Evolutionary conservation across 1,284 basidiomycete species (phyloP), one percentile per base, ranked within the genome.

Genomic region (Trichosporon sp.): DNA sequence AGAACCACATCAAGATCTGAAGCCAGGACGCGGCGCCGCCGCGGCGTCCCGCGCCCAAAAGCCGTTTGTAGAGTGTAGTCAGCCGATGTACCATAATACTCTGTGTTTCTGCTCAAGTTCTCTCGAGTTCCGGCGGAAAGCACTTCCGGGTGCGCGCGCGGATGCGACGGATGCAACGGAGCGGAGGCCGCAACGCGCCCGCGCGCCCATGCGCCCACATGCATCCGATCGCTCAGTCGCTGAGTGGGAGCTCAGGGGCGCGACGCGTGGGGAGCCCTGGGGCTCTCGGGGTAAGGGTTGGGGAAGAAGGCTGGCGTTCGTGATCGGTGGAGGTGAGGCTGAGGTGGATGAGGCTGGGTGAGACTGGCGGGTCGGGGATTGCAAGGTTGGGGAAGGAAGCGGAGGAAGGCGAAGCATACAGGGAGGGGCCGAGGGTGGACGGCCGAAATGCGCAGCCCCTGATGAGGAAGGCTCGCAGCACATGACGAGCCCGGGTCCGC

Each of bases 1-100:
- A 72, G 66, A 62, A 65, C 42, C 25, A 62, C 51, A 47, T 32
- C 13, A 23, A 62, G 65, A 21, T 62, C 31, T 66, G 38, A 42
- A 42, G 38, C 12, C 38, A 42, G 38, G 38, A 18, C 8, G 38
- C 15, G 38, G n/a, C 18, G 15, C 38, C 15, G 4, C 15, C 15
- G 38, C 15, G 2, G 38, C 21, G 47, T 9, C n/a, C n/a, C n/a
- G n/a, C 47, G 23, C 47, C 23, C 47, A 51, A 51, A 12, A 51
- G 47, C 9, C n/a, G 47, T 11, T 9, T 51, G 47, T 51, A 51
- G 47, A 51, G 21, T 51, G 47, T 51, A 51, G 47, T 13, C 47
- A 5, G 34, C 34, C 34, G 21, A 51, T 51, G 47, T 51, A 51
- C 21, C 5, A n/a, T 51, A 51, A n/a, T 47, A 47, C 44, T 47